Conservation (phyloP, 768 basidiomycete species). For the Boletus vermiculosoides region DNA sequence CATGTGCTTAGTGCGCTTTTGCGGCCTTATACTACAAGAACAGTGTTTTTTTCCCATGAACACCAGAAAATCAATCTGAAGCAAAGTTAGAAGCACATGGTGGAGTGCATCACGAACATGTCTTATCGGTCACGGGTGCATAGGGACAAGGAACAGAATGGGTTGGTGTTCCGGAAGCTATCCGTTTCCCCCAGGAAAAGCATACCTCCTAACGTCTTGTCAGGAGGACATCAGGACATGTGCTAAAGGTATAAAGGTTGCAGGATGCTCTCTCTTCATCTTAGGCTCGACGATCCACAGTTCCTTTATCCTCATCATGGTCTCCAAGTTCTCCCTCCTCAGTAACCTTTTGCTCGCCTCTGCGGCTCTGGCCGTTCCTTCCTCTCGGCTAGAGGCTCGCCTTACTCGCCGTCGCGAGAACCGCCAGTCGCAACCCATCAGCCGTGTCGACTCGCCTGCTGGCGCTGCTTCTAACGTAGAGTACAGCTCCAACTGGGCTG, state of each 20-base stretch:
- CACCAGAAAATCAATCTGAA: too few species aligned
- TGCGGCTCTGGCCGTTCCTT: constrained; percentile 14
- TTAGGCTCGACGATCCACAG: constrained; percentile 1
- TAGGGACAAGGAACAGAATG: not conserved
- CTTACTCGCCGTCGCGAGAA: constrained; percentile 14
- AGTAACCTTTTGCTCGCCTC: constrained; percentile 20
- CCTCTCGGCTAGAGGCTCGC: constrained; percentile 13
- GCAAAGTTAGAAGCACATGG: too few species aligned
- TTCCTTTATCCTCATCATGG: constrained; percentile 11
- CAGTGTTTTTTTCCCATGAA: too few species aligned
- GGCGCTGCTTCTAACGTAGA: constrained; percentile 1
- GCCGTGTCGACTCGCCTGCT: not conserved
- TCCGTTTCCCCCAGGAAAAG: not conserved
- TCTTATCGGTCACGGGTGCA: not conserved
- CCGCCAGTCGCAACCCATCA: constrained; percentile 12
- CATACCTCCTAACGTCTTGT: not conserved
- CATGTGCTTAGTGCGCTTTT: too few species aligned
- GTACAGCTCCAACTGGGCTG: constrained; percentile 22
- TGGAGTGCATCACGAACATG: too few species aligned
- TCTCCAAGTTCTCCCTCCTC: constrained; percentile 17
- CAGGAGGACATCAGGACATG: not conserved
- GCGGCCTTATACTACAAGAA: too few species aligned
- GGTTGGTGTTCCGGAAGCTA: too few species aligned
- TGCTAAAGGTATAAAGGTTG: constrained; percentile 14
- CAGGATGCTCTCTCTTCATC: not conserved